Evolutionary conservation across 352 stramenopile genomes (phyloP), one percentile per base, ranked within the genome.

Genomic region (Peronospora belbahrii): DNA sequence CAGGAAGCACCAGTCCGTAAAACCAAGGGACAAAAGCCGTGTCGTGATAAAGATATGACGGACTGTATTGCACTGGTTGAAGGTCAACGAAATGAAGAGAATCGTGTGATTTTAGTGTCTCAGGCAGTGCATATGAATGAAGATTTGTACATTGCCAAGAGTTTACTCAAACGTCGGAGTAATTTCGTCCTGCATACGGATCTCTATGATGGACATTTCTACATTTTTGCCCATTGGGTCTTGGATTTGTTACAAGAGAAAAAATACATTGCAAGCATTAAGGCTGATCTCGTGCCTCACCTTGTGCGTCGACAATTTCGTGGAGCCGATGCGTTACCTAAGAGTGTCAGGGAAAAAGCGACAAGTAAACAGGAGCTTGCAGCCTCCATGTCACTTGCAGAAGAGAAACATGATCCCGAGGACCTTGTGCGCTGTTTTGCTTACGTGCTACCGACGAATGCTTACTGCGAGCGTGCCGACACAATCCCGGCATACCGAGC

Each of bases 151-250:
- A 61, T 91, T 42, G 54, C 74, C 61, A 86, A 88, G 67, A 70
- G 70, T 40, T 62, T 91, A 28, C 68, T 85, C 36, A 85, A 88
- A 66, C 68, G 77, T 34, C 67, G 69, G 19, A 74, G 68, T 42
- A 72, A 81, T 47, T 73, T 91, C 36, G 74, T 79, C 43, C 61
- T 91, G 40, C 80, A 85, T 58, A 76, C 76, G 58, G 77, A 91
- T 28, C 58, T 89, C 40, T 89, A 88, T 53, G 80, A 91, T 43
- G 62, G 72, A 30, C 80, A 91, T 52, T 78, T 91, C 32, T 91
- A 89, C 70, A 82, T 91, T 45, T 91, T 91, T 43, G 78, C 80
- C 33, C 77, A 88, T 52, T 88, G 80, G 77, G 77, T 91, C 35
- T 47, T 91, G 6, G 73, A 88, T 22, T 52, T 88, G 28, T 41